Conservation (phyloP, 129 eudicot species). For the Mikania micrantha region DNA sequence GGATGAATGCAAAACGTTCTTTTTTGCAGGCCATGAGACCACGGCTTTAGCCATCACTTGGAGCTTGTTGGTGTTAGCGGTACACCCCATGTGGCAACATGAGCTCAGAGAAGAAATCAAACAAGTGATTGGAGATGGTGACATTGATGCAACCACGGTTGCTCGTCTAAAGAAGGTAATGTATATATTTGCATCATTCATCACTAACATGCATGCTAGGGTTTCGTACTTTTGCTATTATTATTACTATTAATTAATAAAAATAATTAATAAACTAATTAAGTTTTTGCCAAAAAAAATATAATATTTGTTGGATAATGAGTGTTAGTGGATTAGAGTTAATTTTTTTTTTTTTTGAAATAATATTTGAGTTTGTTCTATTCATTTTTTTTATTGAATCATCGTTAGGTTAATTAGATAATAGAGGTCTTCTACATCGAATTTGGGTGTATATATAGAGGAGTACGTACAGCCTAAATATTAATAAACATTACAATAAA, state of each 20-base stretch:
- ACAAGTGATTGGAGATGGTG: conserved; percentile 65
- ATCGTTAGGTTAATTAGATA: too few species aligned
- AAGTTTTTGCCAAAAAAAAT: too few species aligned
- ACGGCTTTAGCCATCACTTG: conserved; percentile 84
- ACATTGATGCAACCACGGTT: conserved; percentile 63
- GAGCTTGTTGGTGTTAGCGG: conserved; percentile 68
- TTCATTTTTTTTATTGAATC: too few species aligned
- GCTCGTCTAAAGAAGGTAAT: conserved; percentile 91
- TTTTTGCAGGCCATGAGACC: conserved; percentile 93
- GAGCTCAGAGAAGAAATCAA: conserved; percentile 70
- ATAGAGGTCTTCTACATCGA: too few species aligned
- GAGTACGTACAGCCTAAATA: too few species aligned
- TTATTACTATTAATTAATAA: not conserved
- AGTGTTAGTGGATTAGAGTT: too few species aligned
- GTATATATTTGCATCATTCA: not conserved
- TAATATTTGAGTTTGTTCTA: too few species aligned
- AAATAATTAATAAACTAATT: not conserved
- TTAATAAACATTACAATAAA: too few species aligned
- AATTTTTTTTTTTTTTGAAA: too few species aligned
- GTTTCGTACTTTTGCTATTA: not conserved
- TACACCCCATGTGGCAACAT: conserved; percentile 76
- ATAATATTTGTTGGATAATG: too few species aligned
- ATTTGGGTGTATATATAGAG: too few species aligned
- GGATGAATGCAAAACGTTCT: conserved; percentile 94
- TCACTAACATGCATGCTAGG: conserved; percentile 9